A percentile compares a stretch with the other conserved stretches of the same genome.
Evolutionary conservation across 176 grass and related monocot species (phyloP).

Genomic region (Avena atlantica): DNA sequence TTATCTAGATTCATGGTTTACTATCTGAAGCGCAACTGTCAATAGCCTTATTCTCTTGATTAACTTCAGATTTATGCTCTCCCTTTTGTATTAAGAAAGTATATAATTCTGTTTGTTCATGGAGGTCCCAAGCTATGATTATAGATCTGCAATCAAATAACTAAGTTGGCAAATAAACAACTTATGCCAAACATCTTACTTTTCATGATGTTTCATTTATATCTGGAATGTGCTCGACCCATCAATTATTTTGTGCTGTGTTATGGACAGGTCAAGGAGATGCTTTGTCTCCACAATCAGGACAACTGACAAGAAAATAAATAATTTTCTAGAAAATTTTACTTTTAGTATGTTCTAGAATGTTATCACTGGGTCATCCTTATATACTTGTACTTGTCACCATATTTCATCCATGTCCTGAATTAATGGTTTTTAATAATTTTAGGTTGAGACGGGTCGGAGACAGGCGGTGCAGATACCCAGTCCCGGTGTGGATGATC

Average conservation of each 20-base stretch:
- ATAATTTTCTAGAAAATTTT: not conserved
- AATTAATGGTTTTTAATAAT: conserved; percentile 18
- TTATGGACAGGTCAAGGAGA: not conserved
- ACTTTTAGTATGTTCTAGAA: not conserved
- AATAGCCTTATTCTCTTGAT: not conserved
- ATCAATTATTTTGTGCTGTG: not conserved
- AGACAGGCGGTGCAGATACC: not conserved
- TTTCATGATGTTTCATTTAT: conserved; percentile 9
- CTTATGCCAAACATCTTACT: not conserved
- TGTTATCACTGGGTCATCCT: not conserved
- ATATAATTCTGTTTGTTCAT: not conserved
- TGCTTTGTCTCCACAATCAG: not conserved
- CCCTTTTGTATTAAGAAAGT: not conserved
- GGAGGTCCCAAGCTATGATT: not conserved
- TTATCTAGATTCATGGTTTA: not conserved
- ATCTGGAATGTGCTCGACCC: not conserved
- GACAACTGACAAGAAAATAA: not conserved
- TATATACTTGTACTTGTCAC: not conserved
- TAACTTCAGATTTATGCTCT: conserved; percentile 15
- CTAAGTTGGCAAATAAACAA: conserved; percentile 11
- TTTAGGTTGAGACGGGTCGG: conserved; percentile 20
- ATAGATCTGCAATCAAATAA: not conserved
- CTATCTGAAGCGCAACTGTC: not conserved
- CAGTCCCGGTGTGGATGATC: not conserved
- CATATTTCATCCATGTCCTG: not conserved